Evolutionary conservation across 495 filamentous ascomycete species (phyloP), one percentile per base, ranked within the genome.

Genomic region (Evernia prunastri): DNA sequence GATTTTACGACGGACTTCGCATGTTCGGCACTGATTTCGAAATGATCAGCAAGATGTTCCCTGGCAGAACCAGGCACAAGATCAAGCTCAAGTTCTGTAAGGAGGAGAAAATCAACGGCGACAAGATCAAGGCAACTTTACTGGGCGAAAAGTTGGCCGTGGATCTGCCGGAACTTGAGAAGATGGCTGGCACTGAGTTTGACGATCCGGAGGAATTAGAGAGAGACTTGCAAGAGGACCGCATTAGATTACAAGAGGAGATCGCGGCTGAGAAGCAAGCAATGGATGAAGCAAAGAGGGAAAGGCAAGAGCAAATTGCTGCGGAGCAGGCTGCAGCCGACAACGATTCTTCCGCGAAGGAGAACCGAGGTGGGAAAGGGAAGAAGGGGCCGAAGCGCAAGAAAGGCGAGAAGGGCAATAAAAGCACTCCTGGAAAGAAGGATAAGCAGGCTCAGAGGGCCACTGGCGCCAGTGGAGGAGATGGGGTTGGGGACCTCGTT

Each of bases 21-120:
- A 91, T 89, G 82, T 96, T 95, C 71, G 95, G 94, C 35, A 96
- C 92, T 0, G 92, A 97, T 72, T 97, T 97, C 72, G 83, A 86
- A 74, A 89, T 91, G 68, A 95, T 98, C 69, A 83, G 84, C 68
- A 86, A 84, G 64, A 80, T 96, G 79, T 96, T 98, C 70, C 85
- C 86, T 0, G 84, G 84, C 36, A 82, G 88, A 27, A 89, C 80
- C 31, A 80, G 94, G 58, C 84, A 86, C 23, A 85, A 91, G 68
- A 86, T 97, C 72, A 96, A 97, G 77, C 75, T 88, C 56, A 98
- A 97, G 73, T 98, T 95, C 77, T 89, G 88, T 67, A 89, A 87
- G 60, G 94, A 98, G 75, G 95, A 97, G 75, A 80, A 84, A n/a
- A 76, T 82, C n/a, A 80, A 90, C 67, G 85, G 89, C 4, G 72